These are phyloP conservation scores for Thraustochytrium sp. DNA, from an alignment of 352 stramenopile species.

Conservation along the genomic window DNA sequence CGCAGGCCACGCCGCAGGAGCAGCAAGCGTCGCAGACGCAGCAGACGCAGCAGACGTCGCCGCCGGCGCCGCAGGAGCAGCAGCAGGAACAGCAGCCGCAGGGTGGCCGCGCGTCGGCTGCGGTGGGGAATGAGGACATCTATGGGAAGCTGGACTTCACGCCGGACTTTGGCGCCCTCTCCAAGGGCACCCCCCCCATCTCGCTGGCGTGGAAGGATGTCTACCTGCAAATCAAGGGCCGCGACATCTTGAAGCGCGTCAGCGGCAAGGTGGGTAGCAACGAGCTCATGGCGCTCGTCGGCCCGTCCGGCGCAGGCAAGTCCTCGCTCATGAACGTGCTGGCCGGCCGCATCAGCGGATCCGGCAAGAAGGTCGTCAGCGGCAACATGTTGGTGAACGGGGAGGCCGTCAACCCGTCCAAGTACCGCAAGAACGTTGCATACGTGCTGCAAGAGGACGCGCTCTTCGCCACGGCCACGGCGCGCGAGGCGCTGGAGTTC, in stretches of 20 bases:
- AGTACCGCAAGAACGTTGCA: constrained; percentile 52
- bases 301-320: constrained; percentile 43
- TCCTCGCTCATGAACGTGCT: constrained; percentile 43
- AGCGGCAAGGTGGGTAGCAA: constrained; percentile 30
- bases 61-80: no score
- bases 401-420: constrained; percentile 47
- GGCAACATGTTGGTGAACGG: constrained; percentile 50
- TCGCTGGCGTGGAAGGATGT: constrained; percentile 27
- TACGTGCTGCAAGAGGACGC: constrained; percentile 81
- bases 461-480: constrained; percentile 74
- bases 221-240: constrained; percentile 16
- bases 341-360: background rate
- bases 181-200: background rate
- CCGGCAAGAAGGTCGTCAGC: constrained; percentile 42
- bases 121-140: background rate
- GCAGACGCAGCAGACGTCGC: no score
- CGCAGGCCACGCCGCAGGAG: no score
- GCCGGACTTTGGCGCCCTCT: constrained; percentile 21
- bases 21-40: no score
- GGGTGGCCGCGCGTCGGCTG: no score
- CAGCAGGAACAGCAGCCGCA: no score
- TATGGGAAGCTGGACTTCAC: constrained; percentile 39
- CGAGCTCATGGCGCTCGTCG: constrained; percentile 33
- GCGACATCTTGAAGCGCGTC: constrained; percentile 42
- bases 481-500: constrained; percentile 79